These are phyloP conservation scores for Aspergillus bombycis DNA, from an alignment of 2,329 filamentous ascomycete species.

Conservation along the genomic window DNA sequence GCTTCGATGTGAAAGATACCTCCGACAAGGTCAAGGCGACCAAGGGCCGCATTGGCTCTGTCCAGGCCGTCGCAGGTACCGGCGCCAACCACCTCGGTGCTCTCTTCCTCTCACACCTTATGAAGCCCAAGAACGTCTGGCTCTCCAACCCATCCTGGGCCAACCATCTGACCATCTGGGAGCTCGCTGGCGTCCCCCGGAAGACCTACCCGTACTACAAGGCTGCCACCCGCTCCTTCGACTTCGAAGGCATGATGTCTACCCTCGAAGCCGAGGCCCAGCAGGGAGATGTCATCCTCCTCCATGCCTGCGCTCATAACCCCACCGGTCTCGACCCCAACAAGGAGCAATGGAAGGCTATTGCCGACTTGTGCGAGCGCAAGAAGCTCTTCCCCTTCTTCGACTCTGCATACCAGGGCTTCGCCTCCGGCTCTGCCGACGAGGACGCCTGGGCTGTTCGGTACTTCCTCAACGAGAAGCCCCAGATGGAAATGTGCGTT, in stretches of 20 bases:
- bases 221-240: constrained; percentile 54
- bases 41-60: constrained; percentile 62
- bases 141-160: constrained; percentile 95
- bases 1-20: constrained; percentile 58
- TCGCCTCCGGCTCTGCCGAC: constrained; percentile 84
- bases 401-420: constrained; percentile 96
- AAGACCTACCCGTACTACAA: constrained; percentile 92
- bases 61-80: constrained; percentile 95
- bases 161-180: constrained; percentile 96
- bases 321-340: constrained; percentile 95
- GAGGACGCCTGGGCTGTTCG: constrained; percentile 86
- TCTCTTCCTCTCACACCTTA: constrained; percentile 88
- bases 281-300: constrained; percentile 79
- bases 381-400: constrained; percentile 97
- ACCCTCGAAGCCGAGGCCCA: constrained; percentile 84
- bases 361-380: constrained; percentile 74
- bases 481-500: constrained; percentile 69
- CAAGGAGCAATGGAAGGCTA: constrained; percentile 87
- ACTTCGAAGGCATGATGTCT: constrained; percentile 66
- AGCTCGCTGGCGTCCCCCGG: constrained; percentile 70
- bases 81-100: constrained; percentile 91
- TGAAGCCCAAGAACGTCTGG: constrained; percentile 73
- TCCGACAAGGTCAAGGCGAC: constrained; percentile 28
- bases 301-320: constrained; percentile 97
- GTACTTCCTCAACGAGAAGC: constrained; percentile 78